Evolutionary conservation across 83 land plant genomes (phyloP), one percentile per base, ranked within the genome.

Genomic region (Picea abies): DNA sequence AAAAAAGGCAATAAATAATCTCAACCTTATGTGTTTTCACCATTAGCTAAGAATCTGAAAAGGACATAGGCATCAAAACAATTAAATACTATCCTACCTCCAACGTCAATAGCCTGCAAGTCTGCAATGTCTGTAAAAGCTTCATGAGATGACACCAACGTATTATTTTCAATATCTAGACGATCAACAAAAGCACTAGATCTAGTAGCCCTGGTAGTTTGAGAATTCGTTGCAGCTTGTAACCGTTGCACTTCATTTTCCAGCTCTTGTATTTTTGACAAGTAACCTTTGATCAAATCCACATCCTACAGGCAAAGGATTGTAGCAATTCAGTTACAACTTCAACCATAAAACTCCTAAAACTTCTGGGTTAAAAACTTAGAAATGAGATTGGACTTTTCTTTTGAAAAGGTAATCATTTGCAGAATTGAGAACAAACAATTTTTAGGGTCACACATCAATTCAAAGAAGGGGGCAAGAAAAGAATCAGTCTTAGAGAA

Each of bases 241-340:
- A 83, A 11, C 1, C 80, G 88, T 22, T 85, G 76, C 60, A 97
- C 20, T 81, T 96, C 94, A 23, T 83, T 83, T 85, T 97, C 99
- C 58, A 96, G 72, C 17, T 91, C 91, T 90, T 94, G 95, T 88
- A 96, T 96, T 81, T 82, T 92, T 77, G 90, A 41, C 2, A 90
- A 80, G 78, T 97, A 92, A 25, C 39, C 68, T 81, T 90, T 91
- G 70, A 97, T 63, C 81, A 97, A 76, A 82, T 87, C 86, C 37
- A 80, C 19, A 67, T 91, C 93, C 98, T 96, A 82, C 14, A 87
- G 79, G 39, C 47, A 82, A 80, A 19, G n/a, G 23, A 22, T 67
- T 67, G 23, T 22, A 26, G 29, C 10, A 26, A 22, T 19, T 67
- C 29, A 22, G 70, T 67, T 22, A 22, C 19, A 67, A 67, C 23